Percentiles rank a stretch among this genome's conserved stretches.
These are phyloP conservation scores for Dentipellis fragilis DNA, from an alignment of 768 basidiomycete species.

Conservation along the genomic window DNA sequence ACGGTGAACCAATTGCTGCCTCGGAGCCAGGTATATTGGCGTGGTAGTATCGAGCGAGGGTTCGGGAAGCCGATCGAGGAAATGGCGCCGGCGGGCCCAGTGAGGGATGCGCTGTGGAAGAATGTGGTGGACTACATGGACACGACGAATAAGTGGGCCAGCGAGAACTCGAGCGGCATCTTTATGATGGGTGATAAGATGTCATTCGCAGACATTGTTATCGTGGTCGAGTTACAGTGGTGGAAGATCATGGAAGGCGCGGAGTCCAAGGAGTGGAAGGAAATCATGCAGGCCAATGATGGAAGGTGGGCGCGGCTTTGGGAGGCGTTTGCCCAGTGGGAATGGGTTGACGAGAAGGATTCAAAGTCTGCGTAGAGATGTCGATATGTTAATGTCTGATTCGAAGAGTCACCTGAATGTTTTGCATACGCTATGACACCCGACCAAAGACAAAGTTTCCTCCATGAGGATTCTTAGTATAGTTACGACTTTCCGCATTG, in stretches of 20 bases:
- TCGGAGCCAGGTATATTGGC: neutral
- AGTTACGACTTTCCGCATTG: too few species aligned
- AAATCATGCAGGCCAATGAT: neutral
- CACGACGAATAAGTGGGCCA: neutral
- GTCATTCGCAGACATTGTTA: neutral
- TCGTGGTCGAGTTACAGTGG: neutral
- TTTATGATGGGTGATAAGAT: neutral
- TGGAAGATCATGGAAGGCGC: neutral
- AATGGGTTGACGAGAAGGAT: neutral
- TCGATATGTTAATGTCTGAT: too few species aligned
- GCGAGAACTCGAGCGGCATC: neutral
- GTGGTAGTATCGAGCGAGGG: neutral
- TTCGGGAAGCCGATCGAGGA: neutral
- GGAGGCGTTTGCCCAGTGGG: neutral
- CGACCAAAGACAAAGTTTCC: too few species aligned
- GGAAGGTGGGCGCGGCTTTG: neutral
- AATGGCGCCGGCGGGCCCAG: neutral
- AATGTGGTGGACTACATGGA: neutral
- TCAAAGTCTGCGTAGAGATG: too few species aligned
- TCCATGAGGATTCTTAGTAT: too few species aligned
- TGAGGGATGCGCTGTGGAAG: neutral
- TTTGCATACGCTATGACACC: too few species aligned
- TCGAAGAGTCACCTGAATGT: too few species aligned
- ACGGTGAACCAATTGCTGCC: neutral
- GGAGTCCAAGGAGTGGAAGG: neutral